These are phyloP conservation scores for Trametes villosa DNA, from an alignment of 768 basidiomycete species.

Conservation along the genomic window DNA sequence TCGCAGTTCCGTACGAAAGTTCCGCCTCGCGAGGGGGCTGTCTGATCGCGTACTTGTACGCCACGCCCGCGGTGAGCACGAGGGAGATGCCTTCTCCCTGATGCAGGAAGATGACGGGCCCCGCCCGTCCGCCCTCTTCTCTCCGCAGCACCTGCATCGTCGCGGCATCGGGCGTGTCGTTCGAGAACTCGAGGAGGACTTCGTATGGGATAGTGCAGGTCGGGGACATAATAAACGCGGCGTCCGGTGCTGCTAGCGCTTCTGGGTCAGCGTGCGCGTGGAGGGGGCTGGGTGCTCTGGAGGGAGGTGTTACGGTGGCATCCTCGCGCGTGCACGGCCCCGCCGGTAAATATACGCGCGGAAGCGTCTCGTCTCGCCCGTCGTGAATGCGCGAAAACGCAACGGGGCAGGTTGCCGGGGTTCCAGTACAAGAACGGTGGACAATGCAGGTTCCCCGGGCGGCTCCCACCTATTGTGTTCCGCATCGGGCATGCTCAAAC, in stretches of 20 bases:
- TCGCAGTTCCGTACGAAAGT: constrained; percentile 46
- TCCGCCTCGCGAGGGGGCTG: constrained; percentile 44
- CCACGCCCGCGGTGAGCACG: constrained; percentile 51
- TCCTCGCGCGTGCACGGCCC: constrained; percentile 1
- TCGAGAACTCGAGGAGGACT: constrained; percentile 53
- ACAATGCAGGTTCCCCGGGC: constrained; percentile 16
- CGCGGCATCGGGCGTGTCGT: constrained; percentile 47
- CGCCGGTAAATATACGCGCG: constrained; percentile 13
- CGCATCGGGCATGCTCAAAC: constrained; percentile 19
- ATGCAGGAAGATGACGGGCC: constrained; percentile 44
- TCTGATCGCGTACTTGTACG: constrained; percentile 52
- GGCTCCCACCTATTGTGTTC: constrained; percentile 27
- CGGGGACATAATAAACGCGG: constrained; percentile 36
- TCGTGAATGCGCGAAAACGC: background rate
- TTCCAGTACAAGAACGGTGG: constrained; percentile 4
- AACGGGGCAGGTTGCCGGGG: constrained; percentile 8
- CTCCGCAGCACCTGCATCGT: constrained; percentile 45
- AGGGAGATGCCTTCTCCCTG: constrained; percentile 48
- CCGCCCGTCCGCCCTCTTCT: constrained; percentile 33
- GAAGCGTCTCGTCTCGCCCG: constrained; percentile 3
- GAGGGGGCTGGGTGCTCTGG: background rate
- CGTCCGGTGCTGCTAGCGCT: background rate
- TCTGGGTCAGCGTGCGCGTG: background rate
- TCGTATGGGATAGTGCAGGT: constrained; percentile 58
- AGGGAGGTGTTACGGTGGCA: background rate